Evolutionary conservation across 768 basidiomycete genomes (phyloP), one percentile per base, ranked within the genome.

Genomic region (Phaffia australis): DNA sequence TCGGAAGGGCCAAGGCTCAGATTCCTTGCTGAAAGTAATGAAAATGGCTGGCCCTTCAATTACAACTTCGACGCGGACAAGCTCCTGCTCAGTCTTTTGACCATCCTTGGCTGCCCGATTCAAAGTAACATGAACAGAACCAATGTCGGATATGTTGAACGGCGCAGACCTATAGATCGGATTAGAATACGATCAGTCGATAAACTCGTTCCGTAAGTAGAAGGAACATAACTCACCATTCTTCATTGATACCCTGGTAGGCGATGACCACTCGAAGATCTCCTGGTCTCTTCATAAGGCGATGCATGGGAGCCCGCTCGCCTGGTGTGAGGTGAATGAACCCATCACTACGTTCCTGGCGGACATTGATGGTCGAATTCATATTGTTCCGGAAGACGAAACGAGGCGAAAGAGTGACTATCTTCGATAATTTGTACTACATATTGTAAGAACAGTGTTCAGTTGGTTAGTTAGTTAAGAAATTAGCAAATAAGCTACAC

Each of bases 91-190:
- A 35, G n/a, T 42, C 46, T 25, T 65, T 62, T 25, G 72, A 68
- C 23, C 74, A 19, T 58, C 56, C 42, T 18, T 16, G 49, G 65
- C 71, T n/a, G 80, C 74, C 42, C 78, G 79, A 56, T 79, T 79
- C 16, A 92, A 76, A 14, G 87, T 85, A 72, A 92, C 81, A 72
- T 91, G 83, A 1, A 89, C 81, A 30, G 81, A 79, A 21, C 95
- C 95, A 66, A 99, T 89, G 71, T 94, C 88, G 72, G 91, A 85
- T 48, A 97, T 81, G 74, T 88, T 90, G 77, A 98, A 85, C 0
- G 92, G 89, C 1, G 92, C 80, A 1, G 94, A 93, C 93, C 93
- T 95, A 68, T 8, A 51, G 65, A 35, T 19, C 21, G 27, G 18
- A 60, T 27, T 3, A 21, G 49, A 23, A 57, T 9, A 48, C n/a